These are phyloP conservation scores for Liriodendron chinense DNA, from an alignment of 164 flowering plant species.

Conservation along the genomic window DNA sequence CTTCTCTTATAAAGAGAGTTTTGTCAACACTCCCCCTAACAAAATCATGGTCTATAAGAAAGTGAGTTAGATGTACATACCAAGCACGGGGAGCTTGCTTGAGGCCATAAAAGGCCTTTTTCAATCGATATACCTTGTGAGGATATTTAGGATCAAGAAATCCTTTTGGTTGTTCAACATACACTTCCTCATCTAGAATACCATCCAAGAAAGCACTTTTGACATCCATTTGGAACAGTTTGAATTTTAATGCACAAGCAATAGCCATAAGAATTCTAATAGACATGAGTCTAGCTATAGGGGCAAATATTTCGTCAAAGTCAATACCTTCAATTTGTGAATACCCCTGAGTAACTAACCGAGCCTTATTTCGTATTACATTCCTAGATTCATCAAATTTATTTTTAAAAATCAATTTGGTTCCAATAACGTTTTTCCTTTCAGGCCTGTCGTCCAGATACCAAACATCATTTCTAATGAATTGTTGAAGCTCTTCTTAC, in stretches of 20 bases:
- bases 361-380: not conserved
- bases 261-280: not conserved
- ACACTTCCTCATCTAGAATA: not conserved
- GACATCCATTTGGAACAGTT: too few species aligned
- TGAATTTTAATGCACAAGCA: not conserved
- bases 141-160: not conserved
- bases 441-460: too few species aligned
- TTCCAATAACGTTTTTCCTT: too few species aligned
- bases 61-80: not conserved
- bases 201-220: not conserved
- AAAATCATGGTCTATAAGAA: too few species aligned
- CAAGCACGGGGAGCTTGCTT: not conserved
- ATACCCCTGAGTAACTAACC: not conserved
- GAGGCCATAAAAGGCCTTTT: not conserved
- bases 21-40: not conserved
- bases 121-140: not conserved
- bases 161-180: not conserved
- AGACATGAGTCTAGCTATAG: not conserved
- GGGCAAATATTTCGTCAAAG: not conserved
- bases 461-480: too few species aligned
- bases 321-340: not conserved
- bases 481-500: too few species aligned
- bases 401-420: not conserved
- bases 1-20: too few species aligned
- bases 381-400: not conserved